Evolutionary conservation across 352 stramenopile species (phyloP).

Genomic region (Thalassiosira sp.): DNA sequence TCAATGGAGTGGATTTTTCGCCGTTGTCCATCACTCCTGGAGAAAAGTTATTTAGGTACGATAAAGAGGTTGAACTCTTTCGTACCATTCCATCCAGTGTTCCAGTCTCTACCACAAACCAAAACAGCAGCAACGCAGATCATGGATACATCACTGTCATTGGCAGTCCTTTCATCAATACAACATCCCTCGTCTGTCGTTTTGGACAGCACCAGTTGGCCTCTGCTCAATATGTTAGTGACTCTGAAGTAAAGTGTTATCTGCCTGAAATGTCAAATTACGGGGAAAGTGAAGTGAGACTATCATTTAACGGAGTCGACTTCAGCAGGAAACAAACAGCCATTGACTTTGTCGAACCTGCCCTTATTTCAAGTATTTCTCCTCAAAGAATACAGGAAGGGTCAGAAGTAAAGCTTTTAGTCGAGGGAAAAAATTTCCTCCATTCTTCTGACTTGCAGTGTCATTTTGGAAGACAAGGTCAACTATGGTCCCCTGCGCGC

Average conservation of each 20-base stretch:
- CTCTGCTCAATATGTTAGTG: slow-evolving; percentile 36
- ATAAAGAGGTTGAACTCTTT: slow-evolving; percentile 48
- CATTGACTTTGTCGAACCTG: slow-evolving; percentile 79
- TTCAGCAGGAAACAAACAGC: slow-evolving; percentile 83
- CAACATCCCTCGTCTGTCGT: slow-evolving; percentile 45
- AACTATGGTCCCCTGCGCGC: slow-evolving; percentile 41
- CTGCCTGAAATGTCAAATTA: slow-evolving; percentile 24
- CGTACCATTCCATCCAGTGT: slow-evolving; percentile 35
- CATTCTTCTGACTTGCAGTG: slow-evolving; percentile 85
- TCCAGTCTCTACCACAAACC: slow-evolving; percentile 3
- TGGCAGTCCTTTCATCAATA: slow-evolving; percentile 57
- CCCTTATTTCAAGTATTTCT: slow-evolving; percentile 67
- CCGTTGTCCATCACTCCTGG: not conserved
- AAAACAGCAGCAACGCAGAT: not conserved
- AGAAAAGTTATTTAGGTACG: slow-evolving; percentile 43
- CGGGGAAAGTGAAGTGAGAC: slow-evolving; percentile 34
- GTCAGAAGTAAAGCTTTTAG: slow-evolving; percentile 82
- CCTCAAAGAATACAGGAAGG: slow-evolving; percentile 56
- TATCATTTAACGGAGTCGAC: slow-evolving; percentile 75
- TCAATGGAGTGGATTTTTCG: slow-evolving; percentile 52
- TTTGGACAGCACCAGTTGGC: slow-evolving; percentile 48
- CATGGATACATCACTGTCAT: slow-evolving; percentile 35
- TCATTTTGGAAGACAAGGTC: slow-evolving; percentile 82
- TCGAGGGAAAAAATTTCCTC: slow-evolving; percentile 85
- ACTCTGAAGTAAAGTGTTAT: slow-evolving; percentile 47